These are phyloP conservation scores for Coniochaeta sp. DNA, from an alignment of 2,329 filamentous ascomycete species.

Conservation along the genomic window DNA sequence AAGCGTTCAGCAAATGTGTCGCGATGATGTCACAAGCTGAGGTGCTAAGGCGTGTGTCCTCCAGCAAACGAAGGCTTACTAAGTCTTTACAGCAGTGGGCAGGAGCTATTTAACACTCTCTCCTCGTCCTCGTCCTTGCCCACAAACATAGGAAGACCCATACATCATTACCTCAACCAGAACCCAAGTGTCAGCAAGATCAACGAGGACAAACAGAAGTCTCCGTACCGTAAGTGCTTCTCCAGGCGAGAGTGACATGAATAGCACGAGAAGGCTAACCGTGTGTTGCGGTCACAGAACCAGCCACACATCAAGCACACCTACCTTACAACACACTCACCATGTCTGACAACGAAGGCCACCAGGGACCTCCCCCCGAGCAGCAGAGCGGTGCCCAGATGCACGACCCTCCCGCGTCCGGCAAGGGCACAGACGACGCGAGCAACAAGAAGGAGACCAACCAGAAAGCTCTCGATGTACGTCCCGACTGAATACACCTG, in stretches of 20 bases:
- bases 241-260: neutral
- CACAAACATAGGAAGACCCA: no score
- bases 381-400: slow-evolving; percentile 58
- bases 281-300: neutral
- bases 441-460: slow-evolving; percentile 45
- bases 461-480: slow-evolving; percentile 43
- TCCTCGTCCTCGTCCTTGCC: neutral
- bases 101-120: neutral
- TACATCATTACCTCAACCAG: neutral
- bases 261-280: neutral
- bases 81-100: neutral
- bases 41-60: neutral
- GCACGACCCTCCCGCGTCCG: slow-evolving; percentile 47
- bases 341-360: slow-evolving; percentile 57
- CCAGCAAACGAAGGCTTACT: neutral
- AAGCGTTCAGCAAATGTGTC: neutral
- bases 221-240: neutral
- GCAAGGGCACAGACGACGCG: slow-evolving; percentile 49
- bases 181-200: neutral
- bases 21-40: neutral
- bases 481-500: slow-evolving; percentile 6
- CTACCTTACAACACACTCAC: slow-evolving; percentile 20
- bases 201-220: neutral
- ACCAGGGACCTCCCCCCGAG: slow-evolving; percentile 72
- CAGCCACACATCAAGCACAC: neutral